Percentiles rank a stretch among this genome's conserved stretches.
Conservation (phyloP, 495 filamentous ascomycete genomes). For the Cetradonia linearis region DNA sequence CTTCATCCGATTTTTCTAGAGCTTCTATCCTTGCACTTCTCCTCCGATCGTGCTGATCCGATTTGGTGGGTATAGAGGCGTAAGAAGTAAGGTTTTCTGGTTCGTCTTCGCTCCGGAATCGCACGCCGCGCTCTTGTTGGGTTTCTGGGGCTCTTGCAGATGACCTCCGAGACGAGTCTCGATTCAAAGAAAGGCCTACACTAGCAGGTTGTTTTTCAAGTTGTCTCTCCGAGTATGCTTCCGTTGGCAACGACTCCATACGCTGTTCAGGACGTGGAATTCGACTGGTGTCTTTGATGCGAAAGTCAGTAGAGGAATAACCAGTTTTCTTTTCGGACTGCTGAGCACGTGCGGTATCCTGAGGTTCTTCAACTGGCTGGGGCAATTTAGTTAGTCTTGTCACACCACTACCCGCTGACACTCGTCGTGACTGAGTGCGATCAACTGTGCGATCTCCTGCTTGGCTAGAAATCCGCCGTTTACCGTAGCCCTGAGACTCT, state of each 20-base stretch:
- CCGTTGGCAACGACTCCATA: not conserved
- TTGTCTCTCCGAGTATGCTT: not conserved
- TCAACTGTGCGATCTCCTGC: not conserved
- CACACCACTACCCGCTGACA: conserved; percentile 3
- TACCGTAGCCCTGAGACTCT: conserved; percentile 36
- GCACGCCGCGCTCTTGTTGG: conserved; percentile 17
- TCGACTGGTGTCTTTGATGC: not conserved
- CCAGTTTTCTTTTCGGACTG: not conserved
- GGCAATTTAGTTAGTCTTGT: not conserved
- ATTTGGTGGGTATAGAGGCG: not conserved
- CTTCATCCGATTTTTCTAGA: conserved; percentile 13
- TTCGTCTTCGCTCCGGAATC: conserved; percentile 17
- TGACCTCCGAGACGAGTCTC: not conserved
- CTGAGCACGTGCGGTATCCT: not conserved
- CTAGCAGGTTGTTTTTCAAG: not conserved
- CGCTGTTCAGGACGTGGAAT: conserved; percentile 2
- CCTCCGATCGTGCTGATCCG: conserved; percentile 1
- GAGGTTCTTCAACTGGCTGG: not conserved
- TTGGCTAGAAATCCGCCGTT: conserved; percentile 4
- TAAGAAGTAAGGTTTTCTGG: not conserved
- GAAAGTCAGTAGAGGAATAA: not conserved
- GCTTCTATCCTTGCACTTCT: conserved; percentile 7
- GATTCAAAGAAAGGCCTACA: not conserved
- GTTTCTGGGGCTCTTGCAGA: not conserved
- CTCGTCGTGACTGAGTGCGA: conserved; percentile 6